Percentiles rank a stretch among this genome's conserved stretches.
These are phyloP conservation scores for Xylaria hypoxylon DNA, from an alignment of 2,329 filamentous ascomycete genomes.

Conservation along the genomic window DNA sequence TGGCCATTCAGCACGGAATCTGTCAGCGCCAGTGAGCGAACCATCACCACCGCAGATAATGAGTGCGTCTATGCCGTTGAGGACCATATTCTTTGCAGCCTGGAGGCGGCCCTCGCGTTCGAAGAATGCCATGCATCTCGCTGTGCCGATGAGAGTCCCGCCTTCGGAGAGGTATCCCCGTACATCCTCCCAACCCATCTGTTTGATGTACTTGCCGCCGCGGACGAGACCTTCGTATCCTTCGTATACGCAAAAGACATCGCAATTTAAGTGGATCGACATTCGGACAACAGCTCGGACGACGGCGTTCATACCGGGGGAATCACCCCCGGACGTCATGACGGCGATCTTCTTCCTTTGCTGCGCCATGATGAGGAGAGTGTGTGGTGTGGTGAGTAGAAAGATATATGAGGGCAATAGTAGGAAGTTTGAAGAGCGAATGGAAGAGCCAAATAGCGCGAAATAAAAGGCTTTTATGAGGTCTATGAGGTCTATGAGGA, in stretches of 20 bases:
- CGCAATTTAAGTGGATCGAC: conserved; percentile 85
- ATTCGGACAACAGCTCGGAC: conserved; percentile 92
- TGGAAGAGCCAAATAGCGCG: not conserved
- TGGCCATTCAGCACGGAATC: conserved; percentile 93
- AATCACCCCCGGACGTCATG: conserved; percentile 95
- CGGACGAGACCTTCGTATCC: conserved; percentile 95
- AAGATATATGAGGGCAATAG: not conserved
- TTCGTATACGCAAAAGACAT: conserved; percentile 86
- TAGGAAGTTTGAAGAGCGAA: not conserved
- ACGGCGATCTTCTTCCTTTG: conserved; percentile 80
- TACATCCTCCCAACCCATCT: conserved; percentile 93
- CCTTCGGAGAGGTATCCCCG: conserved; percentile 94
- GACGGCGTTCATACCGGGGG: conserved; percentile 93
- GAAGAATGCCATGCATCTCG: conserved; percentile 91
- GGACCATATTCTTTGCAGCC: conserved; percentile 93
- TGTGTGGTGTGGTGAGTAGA: not conserved
- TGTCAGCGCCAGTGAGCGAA: conserved; percentile 93
- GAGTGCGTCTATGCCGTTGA: conserved; percentile 92
- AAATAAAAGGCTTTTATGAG: not conserved
- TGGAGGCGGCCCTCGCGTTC: conserved; percentile 84
- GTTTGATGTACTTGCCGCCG: conserved; percentile 86
- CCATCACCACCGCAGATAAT: conserved; percentile 98
- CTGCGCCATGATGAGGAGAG: conserved; percentile 54
- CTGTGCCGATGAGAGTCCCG: conserved; percentile 95
- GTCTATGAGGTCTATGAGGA: not conserved